Evolutionary conservation across 2,329 filamentous ascomycete species (phyloP), one percentile per base, ranked within the genome.

Genomic region (Arthrinium phaeospermum): DNA sequence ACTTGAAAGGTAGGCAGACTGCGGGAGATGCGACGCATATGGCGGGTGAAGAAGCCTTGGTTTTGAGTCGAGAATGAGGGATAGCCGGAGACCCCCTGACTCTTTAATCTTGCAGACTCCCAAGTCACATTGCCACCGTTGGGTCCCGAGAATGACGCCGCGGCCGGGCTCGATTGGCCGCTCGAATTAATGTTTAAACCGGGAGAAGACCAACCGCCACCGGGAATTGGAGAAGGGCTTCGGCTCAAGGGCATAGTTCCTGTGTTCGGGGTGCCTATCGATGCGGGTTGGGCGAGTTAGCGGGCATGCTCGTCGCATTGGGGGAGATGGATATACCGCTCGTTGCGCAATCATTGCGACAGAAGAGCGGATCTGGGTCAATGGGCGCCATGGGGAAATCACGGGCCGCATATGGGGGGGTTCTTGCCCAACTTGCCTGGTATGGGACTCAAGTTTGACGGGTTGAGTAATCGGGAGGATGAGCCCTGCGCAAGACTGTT

Each of bases 171-270:
- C 49, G 90, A 90, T 76, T 89, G 88, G 74, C 92, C 92, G 81
- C 92, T 94, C 72, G 85, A 82, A 75, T 90, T 91, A 73, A 93
- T 91, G 79, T 90, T 92, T 80, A 94, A 88, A 75, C 92, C 94
- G 71, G 93, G 94, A 83, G 92, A 96, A 72, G 94, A 91, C 95
- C 96, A 98, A 77, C 95, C 95, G 80, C 94, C 94, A 78, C 93
- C 93, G 74, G 91, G 92, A 75, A 91, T 89, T 74, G 95, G 96
- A 71, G 94, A 98, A 69, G 95, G 94, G 80, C 94, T 97, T 83
- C 94, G 91, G 76, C 95, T 96, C 75, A 96, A 85, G 76, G 93
- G 93, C 95, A 98, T 98, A 78, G 85, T 83, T 61, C 53, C 53
- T 76, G 83, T 79, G 77, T 84, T 86, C 61, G 90, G 87, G 70